Percentiles rank a stretch among this genome's conserved stretches.
These are phyloP conservation scores for Hapsidospora chrysogenum DNA, from an alignment of 495 filamentous ascomycete genomes.

Conservation along the genomic window DNA sequence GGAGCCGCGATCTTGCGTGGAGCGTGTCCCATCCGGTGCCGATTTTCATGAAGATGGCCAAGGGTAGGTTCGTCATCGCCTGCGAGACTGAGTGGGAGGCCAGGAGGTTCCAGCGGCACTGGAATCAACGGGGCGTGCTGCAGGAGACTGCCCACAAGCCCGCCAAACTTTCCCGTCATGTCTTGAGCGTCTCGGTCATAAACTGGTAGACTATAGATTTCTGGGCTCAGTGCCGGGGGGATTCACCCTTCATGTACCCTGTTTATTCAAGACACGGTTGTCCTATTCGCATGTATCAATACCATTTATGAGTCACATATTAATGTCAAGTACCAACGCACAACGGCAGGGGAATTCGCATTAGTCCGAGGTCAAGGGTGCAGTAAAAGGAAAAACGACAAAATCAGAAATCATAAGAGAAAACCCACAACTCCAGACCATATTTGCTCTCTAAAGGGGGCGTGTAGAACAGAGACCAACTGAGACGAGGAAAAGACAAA, in stretches of 20 bases:
- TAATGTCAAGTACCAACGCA: too few relatives aligned
- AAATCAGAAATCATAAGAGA: neutral
- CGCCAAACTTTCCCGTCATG: too few relatives aligned
- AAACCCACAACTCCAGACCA: constrained; percentile 3
- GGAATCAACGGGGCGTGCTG: too few relatives aligned
- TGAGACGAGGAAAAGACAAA: neutral
- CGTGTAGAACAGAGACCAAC: neutral
- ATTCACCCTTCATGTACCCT: neutral
- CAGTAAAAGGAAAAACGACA: neutral
- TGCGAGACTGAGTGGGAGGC: neutral
- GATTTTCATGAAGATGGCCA: too few relatives aligned
- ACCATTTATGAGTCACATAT: too few relatives aligned
- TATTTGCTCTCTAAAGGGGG: constrained; percentile 2
- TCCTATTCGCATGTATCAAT: too few relatives aligned
- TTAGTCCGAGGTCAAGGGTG: neutral
- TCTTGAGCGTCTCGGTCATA: neutral
- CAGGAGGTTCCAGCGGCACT: constrained; percentile 1
- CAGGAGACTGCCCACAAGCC: too few relatives aligned
- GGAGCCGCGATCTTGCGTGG: constrained; percentile 12
- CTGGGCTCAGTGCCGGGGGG: too few relatives aligned
- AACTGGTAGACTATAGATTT: neutral
- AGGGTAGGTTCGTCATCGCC: neutral
- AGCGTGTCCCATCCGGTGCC: neutral
- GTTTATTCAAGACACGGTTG: too few relatives aligned
- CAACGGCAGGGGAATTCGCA: neutral